These are phyloP conservation scores for Chrysoporthe austroafricana DNA, from an alignment of 2,329 filamentous ascomycete species.

Conservation along the genomic window DNA sequence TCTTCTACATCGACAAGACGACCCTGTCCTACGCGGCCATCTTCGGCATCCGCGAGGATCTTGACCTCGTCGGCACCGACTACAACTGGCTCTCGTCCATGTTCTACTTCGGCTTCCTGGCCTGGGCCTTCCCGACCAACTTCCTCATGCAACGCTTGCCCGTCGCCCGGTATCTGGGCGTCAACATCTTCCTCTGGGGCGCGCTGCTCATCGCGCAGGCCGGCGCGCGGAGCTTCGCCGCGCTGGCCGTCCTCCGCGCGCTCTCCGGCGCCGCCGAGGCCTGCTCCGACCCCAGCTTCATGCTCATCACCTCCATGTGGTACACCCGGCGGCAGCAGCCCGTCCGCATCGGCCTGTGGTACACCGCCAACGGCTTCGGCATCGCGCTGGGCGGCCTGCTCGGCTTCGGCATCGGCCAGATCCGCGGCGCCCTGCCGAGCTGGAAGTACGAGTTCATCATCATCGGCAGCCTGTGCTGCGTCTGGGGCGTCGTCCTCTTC, in stretches of 20 bases:
- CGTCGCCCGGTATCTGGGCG: slow-evolving; percentile 43
- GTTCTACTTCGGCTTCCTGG: slow-evolving; percentile 55
- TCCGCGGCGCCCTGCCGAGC: slow-evolving; percentile 33
- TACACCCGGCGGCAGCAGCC: slow-evolving; percentile 26
- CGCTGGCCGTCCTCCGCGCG: slow-evolving; percentile 58
- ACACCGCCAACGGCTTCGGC: slow-evolving; percentile 27
- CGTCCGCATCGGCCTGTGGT: slow-evolving; percentile 28
- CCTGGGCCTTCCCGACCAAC: slow-evolving; percentile 37
- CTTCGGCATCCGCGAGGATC: slow-evolving; percentile 64
- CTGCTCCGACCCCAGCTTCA: slow-evolving; percentile 39
- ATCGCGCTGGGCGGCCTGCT: slow-evolving; percentile 36
- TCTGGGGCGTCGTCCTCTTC: slow-evolving; percentile 34
- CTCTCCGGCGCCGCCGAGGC: slow-evolving; percentile 56
- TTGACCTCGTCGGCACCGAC: slow-evolving; percentile 58
- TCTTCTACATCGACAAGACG: slow-evolving; percentile 47
- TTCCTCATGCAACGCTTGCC: slow-evolving; percentile 39
- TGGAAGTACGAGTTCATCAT: slow-evolving; percentile 44
- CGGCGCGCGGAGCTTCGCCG: slow-evolving; percentile 58
- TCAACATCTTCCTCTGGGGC: slow-evolving; percentile 61
- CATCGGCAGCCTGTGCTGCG: slow-evolving; percentile 39
- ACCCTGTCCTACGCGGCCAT: slow-evolving; percentile 67
- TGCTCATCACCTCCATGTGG: slow-evolving; percentile 28
- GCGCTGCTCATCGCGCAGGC: slow-evolving; percentile 53
- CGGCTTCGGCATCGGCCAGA: slow-evolving; percentile 42
- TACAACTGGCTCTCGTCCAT: slow-evolving; percentile 60